Base-by-base conservation (phyloP, 352 stramenopile species). In the Pythium vanterpoolii region DNA sequence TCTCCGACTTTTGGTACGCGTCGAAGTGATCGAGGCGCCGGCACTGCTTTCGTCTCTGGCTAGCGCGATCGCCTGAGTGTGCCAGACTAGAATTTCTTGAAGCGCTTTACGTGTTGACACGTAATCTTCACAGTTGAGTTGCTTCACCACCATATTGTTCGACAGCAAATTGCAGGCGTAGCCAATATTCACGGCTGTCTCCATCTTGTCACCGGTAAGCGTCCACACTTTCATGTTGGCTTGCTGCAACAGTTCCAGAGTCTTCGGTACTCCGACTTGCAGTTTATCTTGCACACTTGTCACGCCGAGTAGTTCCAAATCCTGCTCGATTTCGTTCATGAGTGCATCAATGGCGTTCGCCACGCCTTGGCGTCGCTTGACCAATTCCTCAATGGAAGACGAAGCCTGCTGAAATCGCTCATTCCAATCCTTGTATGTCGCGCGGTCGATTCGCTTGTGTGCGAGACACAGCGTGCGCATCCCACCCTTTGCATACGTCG, bases 111-210 rank as follows among this genome's bases (percentile, higher is more conserved):
- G 60, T 14, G 76, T 86, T n/a, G 78, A 79, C 0, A 72, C 55
- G 60, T 85, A 88, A 27, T 89, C 79, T 40, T 81, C 76, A 18
- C 76, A 80, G 1, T 56, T 69, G 26, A 92, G 61, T 53, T 89
- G 69, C 46, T 89, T 72, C 5, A 92, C 71, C 19, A 95, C 75
- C 69, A 94, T 98, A 10, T 77, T 63, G 54, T 87, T 77, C 14
- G 76, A 78, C 23, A 98, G 66, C 46, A 98, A 56, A 18, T 87
- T 84, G 52, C 84, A 96, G 16, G 89, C 86, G 52, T 96, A 97
- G n/a, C 86, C 93, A 67, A 98, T 98, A 57, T 98, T 98, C 43
- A 98, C 89, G 21, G 94, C 94, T 16, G 94, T 98, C 68, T 98
- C 93, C 65, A 93, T 83, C 72, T 98, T 98, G 73, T 98, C 94